Base-by-base conservation (phyloP, 1,139 yeast genomes). In the Protomyces pachydermus region DNA sequence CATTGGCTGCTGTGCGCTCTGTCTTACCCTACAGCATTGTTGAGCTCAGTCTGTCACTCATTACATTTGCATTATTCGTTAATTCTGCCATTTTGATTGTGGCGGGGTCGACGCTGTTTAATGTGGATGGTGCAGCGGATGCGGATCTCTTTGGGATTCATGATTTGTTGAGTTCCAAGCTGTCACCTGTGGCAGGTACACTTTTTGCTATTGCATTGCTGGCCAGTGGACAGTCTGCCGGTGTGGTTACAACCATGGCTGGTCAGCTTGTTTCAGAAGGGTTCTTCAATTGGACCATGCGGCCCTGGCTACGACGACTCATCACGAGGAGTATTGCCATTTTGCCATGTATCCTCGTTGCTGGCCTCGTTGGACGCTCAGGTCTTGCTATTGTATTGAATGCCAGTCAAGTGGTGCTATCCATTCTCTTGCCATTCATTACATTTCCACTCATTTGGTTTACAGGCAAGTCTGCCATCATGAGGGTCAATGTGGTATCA, bases 251-350 rank as follows among this genome's bases (percentile, higher is more conserved):
- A 72, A 93, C 98, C 0, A 81, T 93, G 72, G 95, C 98, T 0
- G 97, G 98, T 23, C 98, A 93, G 74, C 90, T 91, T 84, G 97
- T 93, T 1, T 85, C 91, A 71, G 98, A 93, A 74, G 98, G 98
- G 0, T 95, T 91, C 71, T 80, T 91, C 56, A 80, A 83, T 67
- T 90, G 97, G 93, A 79, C 88, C 1, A 80, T 91, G 68, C 85
- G 88, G 38, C 98, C 98, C 1, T 93, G 95, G 79, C 78, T 87
- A 2, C 83, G 97, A 66, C 82, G 98, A 69, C 78, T 93, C 57
- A 79, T 90, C 32, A 93, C 98, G 0, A 81, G 98, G 71, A 81
- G 85, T 8, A 79, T 93, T 45, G 97, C 98, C 0, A 87, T 93
- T 60, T 80, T 88, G 1, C 98, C 98, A 1, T 93, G 98, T 76